These are phyloP conservation scores for Naumovozyma dairenensis DNA, from an alignment of 805 yeast genomes.

Conservation along the genomic window DNA sequence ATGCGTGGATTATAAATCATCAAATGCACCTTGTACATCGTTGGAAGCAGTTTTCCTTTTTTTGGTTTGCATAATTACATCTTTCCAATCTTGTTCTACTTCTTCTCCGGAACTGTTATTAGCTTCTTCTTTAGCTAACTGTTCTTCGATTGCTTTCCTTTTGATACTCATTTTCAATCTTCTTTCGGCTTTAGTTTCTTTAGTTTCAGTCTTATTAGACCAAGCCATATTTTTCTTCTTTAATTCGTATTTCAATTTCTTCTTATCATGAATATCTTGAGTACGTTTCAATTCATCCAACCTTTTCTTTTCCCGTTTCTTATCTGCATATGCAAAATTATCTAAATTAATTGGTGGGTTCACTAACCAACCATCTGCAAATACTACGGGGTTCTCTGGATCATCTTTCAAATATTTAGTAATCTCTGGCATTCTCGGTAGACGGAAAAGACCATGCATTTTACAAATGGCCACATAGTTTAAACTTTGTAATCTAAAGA, in stretches of 20 bases:
- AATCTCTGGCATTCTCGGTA: slow-evolving; percentile 93
- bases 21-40: slow-evolving; percentile 50
- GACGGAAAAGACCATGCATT: slow-evolving; percentile 68
- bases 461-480: slow-evolving; percentile 66
- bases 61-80: slow-evolving; percentile 56
- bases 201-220: slow-evolving; percentile 61
- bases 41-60: slow-evolving; percentile 37
- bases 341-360: slow-evolving; percentile 56
- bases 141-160: slow-evolving; percentile 53
- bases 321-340: slow-evolving; percentile 52
- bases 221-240: slow-evolving; percentile 58
- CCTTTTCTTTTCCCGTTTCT: slow-evolving; percentile 53
- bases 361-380: slow-evolving; percentile 61
- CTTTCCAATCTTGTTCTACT: slow-evolving; percentile 77
- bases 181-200: slow-evolving; percentile 52
- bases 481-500: slow-evolving; percentile 62
- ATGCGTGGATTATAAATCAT: slow-evolving; percentile 44
- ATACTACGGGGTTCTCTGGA: slow-evolving; percentile 34
- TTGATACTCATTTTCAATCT: slow-evolving; percentile 49
- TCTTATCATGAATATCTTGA: slow-evolving; percentile 28
- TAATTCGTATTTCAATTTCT: slow-evolving; percentile 35
- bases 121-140: slow-evolving; percentile 33
- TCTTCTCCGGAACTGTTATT: slow-evolving; percentile 31
- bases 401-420: slow-evolving; percentile 39
- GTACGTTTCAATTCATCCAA: slow-evolving; percentile 44